phyloP scores from a whole-genome alignment of 169 alveolate genomes.

The Eimeria falciformis region DNA sequence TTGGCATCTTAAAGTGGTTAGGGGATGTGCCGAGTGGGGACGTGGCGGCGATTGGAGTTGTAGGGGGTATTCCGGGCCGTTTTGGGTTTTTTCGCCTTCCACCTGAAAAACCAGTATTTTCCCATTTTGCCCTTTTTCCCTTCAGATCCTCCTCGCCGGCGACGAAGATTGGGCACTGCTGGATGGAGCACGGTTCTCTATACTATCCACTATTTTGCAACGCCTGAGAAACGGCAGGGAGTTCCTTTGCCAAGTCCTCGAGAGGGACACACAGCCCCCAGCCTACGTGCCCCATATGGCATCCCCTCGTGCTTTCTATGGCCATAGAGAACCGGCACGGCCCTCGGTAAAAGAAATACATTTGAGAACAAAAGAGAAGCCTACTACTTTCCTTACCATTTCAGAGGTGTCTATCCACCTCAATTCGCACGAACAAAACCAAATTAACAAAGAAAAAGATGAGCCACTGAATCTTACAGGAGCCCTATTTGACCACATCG shows the following conservation, averaged over 20 bases:
- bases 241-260: not conserved
- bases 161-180: conserved; percentile 38
- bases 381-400: not conserved
- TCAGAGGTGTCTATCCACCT: conserved; percentile 58
- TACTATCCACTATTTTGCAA: conserved; percentile 7
- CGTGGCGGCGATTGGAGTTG: no score
- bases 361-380: conserved; percentile 31
- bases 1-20: no score
- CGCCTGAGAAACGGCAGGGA: not conserved
- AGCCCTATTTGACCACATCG: conserved; percentile 14
- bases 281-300: not conserved
- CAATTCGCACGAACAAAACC: no score
- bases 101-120: no score
- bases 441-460: not conserved
- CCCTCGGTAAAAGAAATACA: not conserved
- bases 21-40: no score
- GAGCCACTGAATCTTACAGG: conserved; percentile 60
- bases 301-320: not conserved
- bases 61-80: no score
- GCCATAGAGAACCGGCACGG: not conserved
- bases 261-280: not conserved
- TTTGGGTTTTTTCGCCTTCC: not conserved
- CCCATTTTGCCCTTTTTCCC: not conserved
- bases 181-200: conserved; percentile 40
- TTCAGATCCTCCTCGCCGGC: conserved; percentile 70